Evolutionary conservation across 2,329 filamentous ascomycete species (phyloP), one percentile per base, ranked within the genome.

Genomic region (Xylaria sp.): DNA sequence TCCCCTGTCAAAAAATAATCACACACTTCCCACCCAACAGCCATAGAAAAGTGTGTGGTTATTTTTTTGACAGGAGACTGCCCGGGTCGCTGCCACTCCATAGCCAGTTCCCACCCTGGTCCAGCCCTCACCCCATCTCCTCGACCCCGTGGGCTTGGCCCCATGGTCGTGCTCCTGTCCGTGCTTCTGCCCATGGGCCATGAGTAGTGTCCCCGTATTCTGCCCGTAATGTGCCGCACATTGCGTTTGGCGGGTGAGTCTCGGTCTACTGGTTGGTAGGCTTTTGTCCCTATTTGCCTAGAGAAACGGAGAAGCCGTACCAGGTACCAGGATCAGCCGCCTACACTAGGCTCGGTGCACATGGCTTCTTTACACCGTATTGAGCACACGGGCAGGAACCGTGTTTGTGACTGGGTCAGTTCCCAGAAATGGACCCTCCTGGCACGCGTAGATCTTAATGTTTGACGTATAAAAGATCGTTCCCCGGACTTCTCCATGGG

Each of bases 401-500:
- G 48, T 60, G 65, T 32, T 44, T 52, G 32, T 34, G 41, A 48
- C 32, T 57, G 52, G 60, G 32, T 51, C 13, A 20, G 56, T 25
- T 52, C 46, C 25, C n/a, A 23, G 20, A 61, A 55, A 48, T 62
- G 18, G 65, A 51, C 57, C 34, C 23, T 50, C 57, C 39, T 50
- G 23, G 44, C 5, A 23, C 44, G 51, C 32, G 44, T 61, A 52
- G 52, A 34, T 61, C 55, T 41, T 51, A 55, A 54, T 41, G 54
- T 20, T 54, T 41, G 41, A 50, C 51, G 39, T 71, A 71, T 69
- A 66, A 66, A 69, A 60, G 25, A 69, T 66, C 3, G 66, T 66
- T 63, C 59, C 66, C 69, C 58, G 39, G 69, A 65, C 66, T 71
- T 66, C 59, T 64, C 66, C 66, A 62, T 66, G 48, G 64, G 63